phyloP scores from a whole-genome alignment of 2,329 filamentous ascomycete species.

The Aspergillus melleus region DNA sequence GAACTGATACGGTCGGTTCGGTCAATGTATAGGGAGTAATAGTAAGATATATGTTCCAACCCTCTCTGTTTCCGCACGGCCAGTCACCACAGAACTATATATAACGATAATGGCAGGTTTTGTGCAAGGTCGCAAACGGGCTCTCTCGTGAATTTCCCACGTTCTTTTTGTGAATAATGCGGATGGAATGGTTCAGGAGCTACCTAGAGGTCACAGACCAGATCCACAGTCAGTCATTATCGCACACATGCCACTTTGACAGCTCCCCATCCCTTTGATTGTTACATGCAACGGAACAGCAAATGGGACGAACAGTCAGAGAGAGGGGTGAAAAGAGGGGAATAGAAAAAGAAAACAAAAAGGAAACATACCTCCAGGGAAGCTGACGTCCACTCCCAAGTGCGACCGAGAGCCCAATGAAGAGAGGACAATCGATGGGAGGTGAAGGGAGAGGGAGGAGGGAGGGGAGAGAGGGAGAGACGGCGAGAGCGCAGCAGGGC shows the following conservation, averaged over 20 bases:
- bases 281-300: not conserved
- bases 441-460: constrained; percentile 1
- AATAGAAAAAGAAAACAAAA: not conserved
- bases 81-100: not conserved
- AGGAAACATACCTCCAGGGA: constrained; percentile 7
- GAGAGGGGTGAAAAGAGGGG: not conserved
- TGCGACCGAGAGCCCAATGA: constrained; percentile 3
- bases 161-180: not conserved
- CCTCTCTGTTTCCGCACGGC: too few species aligned
- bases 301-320: not conserved
- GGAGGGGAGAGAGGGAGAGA: constrained; percentile 2
- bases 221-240: constrained; percentile 1
- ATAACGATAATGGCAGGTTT: not conserved
- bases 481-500: not conserved
- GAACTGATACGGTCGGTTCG: not conserved
- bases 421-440: not conserved
- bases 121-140: not conserved
- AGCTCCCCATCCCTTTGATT: not conserved
- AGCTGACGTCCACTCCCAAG: not conserved
- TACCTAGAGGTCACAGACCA: not conserved
- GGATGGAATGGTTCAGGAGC: constrained; percentile 4
- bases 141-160: not conserved
- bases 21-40: not conserved
- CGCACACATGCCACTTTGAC: not conserved
- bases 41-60: not conserved